Base-by-base conservation (phyloP, 495 filamentous ascomycete species). In the Xylaria telfairii region DNA sequence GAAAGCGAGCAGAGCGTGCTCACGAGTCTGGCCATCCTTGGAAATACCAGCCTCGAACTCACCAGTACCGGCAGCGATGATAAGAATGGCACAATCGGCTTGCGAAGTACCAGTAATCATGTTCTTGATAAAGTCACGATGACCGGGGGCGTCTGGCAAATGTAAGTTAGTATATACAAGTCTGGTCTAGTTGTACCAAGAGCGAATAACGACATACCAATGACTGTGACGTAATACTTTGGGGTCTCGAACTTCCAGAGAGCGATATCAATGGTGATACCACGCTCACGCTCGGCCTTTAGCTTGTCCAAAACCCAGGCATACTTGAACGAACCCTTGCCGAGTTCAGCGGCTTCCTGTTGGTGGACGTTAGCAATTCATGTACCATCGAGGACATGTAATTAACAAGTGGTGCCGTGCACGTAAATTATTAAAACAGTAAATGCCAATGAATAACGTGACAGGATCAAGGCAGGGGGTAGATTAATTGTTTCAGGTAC, bases 21-120 rank as follows among this genome's bases (percentile, higher is more conserved):
- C 96, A 92, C 96, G 96, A 78, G 96, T 99, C 92, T 99, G 96
- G 86, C 96, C 96, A 93, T 99, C 96, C 93, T 99, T 99, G 91
- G 96, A 99, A 92, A 99, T 99, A 98, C 96, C 96, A 92, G 96
- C 96, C 91, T 99, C 96, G 90, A 99, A 99, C 89, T 99, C 96
- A 97, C 96, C 96, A 92, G 95, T 97, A 87, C 96, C 96, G 80
- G 96, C 94, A 78, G 95, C 96, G 87, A 99, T 99, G 88, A 99
- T 98, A 90, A 99, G 95, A 85, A 99, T 93, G 80, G 96, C 96
- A 87, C 95, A 98, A 82, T 99, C 96, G 80, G 96, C 96, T 90
- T 98, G 96, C 82, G 96, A 98, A 80, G 96, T 98, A 92, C 96
- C 96, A 88, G 96, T 98, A 89, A 98, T 99, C 96, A 99, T 99